Evolutionary conservation across 768 basidiomycete genomes (phyloP), one percentile per base, ranked within the genome.

Genomic region (Tricholoma hemisulphureum): DNA sequence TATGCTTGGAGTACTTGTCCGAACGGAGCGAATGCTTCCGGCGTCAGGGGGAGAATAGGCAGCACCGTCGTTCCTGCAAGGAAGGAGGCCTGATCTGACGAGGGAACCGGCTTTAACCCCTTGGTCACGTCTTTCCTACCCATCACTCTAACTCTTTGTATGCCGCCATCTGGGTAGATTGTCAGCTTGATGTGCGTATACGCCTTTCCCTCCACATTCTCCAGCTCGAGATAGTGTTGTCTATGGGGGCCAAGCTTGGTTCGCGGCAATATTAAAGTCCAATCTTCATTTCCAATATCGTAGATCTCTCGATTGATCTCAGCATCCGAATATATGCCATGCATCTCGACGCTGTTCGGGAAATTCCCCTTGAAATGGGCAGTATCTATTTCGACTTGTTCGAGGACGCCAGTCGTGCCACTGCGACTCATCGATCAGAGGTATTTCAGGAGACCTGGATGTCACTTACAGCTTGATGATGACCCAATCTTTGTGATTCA

Each of bases 291-390:
- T 31, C 75, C 70, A 32, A 67, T 67, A 0, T 71, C 60, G 54
- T 68, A 68, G 41, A 67, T 67, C 56, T 69, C 64, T 70, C 76
- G 76, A 61, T 79, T 76, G 49, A 77, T 61, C 53, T 76, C 69
- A 49, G 61, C 7, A 21, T 68, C 63, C 41, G 64, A 69, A 62
- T 61, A 83, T 68, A 70, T 73, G 13, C 84, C 93, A 67, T 89
- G 86, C 18, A 95, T 66, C 65, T 94, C 91, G 68, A 88, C 91
- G 58, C 86, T 88, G 65, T 93, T 88, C 9, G 96, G 96, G 67
- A 91, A 98, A 71, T 98, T 98, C 21, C 96, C 97, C 69, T 91
- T 93, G 76, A 97, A 98, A 76, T 95, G 88, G 4, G 89, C 86
- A 0, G 97, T 98, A 72, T 99, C 97, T 62, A 99, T 86, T 65